Conservation (phyloP, 805 yeast species). For the Candida boidinii region DNA sequence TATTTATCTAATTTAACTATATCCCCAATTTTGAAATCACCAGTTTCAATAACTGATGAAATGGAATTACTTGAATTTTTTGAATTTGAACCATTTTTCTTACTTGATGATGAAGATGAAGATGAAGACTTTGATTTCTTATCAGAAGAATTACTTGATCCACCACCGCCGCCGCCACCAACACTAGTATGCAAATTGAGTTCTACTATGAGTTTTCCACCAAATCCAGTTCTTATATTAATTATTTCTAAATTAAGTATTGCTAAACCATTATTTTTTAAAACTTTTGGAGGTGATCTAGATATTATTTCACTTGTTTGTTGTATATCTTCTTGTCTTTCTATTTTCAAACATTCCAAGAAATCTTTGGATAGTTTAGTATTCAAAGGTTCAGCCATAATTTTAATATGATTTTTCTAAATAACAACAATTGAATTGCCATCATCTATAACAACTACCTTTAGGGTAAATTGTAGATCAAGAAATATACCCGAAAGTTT, state of each 20-base stretch:
- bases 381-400: conserved; percentile 8
- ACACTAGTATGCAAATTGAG: conserved; percentile 47
- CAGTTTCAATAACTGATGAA: conserved; percentile 26
- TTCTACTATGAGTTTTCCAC: conserved; percentile 66
- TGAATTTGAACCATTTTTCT: too few species aligned
- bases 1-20: conserved; percentile 54
- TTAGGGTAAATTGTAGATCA: too few species aligned
- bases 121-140: conserved; percentile 21
- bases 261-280: conserved; percentile 72
- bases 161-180: conserved; percentile 14
- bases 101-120: too few species aligned
- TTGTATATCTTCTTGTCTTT: conserved; percentile 44
- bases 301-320: conserved; percentile 35
- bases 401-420: too few species aligned
- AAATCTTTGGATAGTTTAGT: conserved; percentile 26
- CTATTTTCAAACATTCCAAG: conserved; percentile 33
- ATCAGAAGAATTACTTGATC: conserved; percentile 5
- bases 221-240: conserved; percentile 68
- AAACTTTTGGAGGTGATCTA: conserved; percentile 47
- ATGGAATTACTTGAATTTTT: too few species aligned
- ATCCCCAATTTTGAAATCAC: conserved; percentile 66
- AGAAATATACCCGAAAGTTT: too few species aligned
- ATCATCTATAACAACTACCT: too few species aligned
- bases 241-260: conserved; percentile 52
- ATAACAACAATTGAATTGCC: too few species aligned